Base-by-base conservation (phyloP, 169 alveolate genomes). In the Neospora caninum region DNA sequence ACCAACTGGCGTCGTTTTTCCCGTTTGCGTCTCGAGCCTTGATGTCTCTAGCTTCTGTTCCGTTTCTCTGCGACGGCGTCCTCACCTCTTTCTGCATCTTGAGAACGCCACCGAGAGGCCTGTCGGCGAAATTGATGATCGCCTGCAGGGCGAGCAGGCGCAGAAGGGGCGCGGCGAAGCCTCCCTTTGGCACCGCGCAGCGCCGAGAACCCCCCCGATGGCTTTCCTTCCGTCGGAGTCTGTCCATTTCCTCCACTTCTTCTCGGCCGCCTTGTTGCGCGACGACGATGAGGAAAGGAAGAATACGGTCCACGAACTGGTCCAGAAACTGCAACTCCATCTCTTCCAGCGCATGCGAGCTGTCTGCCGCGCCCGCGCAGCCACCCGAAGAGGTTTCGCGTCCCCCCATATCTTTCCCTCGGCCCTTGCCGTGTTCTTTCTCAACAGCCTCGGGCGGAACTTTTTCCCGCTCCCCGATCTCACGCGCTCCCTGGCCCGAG, bases 121-220 rank as follows among this genome's bases (percentile, higher is more conserved):
- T 2, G 67, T 42, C 64, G 34, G 89, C 53, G 36, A 39, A 82
- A 36, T 82, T 82, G 67, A 82, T 38, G 38, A 41, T 20, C 16
- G 89, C 89, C 64, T 82, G 89, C 6, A 82, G 27, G 20, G 89
- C 89, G 38, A 82, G 67, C 13, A 82, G 34, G 2, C 89, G 53
- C 6, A 82, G 89, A 13, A 82, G 25, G 13, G 89, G 89, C 9
- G 34, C 34, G 22, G 64, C 67, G 31, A 36, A 78, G 34, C 73
- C 73, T 64, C 73, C 73, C 73, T 64, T 27, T 10, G 73, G 31
- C 16, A 7, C 31, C 73, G 73, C 31, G 31, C 31, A 1, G 73
- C 31, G 31, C 73, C 4, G 73, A 16, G 7, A 22, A 9, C 34
- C n/a, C 31, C 34, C 31, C 64, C 7, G 18, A 4, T 64, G n/a